A percentile compares a stretch with the other conserved stretches of the same genome.
phyloP scores from a whole-genome alignment of 2,329 filamentous ascomycete genomes.

The Xylariaceae sp. region DNA sequence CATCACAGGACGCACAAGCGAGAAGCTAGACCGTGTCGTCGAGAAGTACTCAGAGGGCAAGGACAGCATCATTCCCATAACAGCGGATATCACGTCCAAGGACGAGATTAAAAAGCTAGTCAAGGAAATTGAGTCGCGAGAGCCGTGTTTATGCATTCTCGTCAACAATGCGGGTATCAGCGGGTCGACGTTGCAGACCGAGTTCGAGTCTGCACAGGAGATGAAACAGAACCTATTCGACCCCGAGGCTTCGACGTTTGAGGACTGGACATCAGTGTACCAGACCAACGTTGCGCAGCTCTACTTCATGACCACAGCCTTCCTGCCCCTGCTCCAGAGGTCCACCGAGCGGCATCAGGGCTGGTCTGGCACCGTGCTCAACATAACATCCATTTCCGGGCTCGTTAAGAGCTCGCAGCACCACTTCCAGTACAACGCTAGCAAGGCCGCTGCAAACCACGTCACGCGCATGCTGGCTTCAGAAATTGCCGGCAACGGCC shows the following conservation, averaged over 20 bases:
- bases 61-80: conserved; percentile 64
- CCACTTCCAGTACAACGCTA: conserved; percentile 69
- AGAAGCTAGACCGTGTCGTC: conserved; percentile 66
- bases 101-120: conserved; percentile 63
- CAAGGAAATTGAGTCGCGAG: conserved; percentile 59
- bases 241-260: conserved; percentile 59
- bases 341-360: conserved; percentile 49
- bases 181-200: conserved; percentile 60
- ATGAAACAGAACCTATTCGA: conserved; percentile 72
- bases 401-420: conserved; percentile 67
- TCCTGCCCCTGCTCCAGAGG: conserved; percentile 66
- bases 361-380: conserved; percentile 67
- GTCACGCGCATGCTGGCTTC: conserved; percentile 67
- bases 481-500: conserved; percentile 62
- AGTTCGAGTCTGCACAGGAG: conserved; percentile 55
- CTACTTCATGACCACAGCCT: conserved; percentile 68
- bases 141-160: conserved; percentile 66
- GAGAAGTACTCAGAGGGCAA: conserved; percentile 61
- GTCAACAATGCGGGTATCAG: conserved; percentile 73
- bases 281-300: conserved; percentile 76
- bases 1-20: conserved; percentile 68
- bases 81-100: conserved; percentile 68
- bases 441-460: conserved; percentile 69
- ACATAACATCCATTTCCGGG: conserved; percentile 72
- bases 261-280: conserved; percentile 76